phyloP scores from a whole-genome alignment of 768 basidiomycete species.

The Russula olivacea region DNA sequence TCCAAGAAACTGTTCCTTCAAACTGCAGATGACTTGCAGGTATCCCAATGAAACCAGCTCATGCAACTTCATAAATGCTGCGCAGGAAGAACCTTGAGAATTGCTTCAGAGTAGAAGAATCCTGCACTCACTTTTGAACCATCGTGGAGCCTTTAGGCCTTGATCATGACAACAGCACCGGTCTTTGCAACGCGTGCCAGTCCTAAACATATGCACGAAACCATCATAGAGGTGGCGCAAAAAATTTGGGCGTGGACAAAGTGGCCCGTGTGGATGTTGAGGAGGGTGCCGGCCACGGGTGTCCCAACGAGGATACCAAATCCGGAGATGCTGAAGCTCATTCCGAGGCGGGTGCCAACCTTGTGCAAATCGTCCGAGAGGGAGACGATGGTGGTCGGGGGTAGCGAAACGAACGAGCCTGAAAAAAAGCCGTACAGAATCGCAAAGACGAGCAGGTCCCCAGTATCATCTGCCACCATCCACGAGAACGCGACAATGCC shows the following conservation, averaged over 20 bases:
- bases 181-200: conserved; percentile 7
- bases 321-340: conserved; percentile 24
- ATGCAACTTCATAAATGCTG: not conserved
- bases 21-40: not conserved
- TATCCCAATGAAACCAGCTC: not conserved
- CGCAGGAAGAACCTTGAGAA: not conserved
- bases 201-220: not conserved
- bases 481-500: conserved; percentile 31
- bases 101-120: not conserved
- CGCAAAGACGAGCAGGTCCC: conserved; percentile 31
- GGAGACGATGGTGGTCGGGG: conserved; percentile 8
- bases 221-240: conserved; percentile 8
- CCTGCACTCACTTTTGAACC: not conserved
- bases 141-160: conserved; percentile 1
- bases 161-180: conserved; percentile 1
- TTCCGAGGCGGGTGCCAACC: conserved; percentile 27
- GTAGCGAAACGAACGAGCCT: conserved; percentile 21
- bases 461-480: conserved; percentile 29
- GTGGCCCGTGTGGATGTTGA: conserved; percentile 15
- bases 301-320: conserved; percentile 25
- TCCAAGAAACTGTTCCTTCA: not conserved
- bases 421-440: conserved; percentile 38
- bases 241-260: conserved; percentile 18
- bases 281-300: conserved; percentile 26
- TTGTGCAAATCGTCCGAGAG: conserved; percentile 17